Evolutionary conservation across 2,329 filamentous ascomycete species (phyloP).

Genomic region (Cordyceps farinosa): DNA sequence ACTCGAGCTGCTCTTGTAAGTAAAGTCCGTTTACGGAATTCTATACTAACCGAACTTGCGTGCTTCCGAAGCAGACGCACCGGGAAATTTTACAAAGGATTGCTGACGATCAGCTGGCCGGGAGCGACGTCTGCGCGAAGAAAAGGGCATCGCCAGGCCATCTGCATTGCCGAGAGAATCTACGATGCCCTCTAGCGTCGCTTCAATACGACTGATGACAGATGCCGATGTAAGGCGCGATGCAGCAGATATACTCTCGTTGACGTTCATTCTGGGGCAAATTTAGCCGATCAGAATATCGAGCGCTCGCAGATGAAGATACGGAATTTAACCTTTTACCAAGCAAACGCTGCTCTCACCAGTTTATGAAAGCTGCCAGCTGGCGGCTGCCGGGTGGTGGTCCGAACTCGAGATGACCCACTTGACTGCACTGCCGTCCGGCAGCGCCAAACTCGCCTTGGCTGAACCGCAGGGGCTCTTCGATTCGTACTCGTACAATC

Average conservation of each 20-base stretch:
- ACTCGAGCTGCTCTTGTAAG: slow-evolving; percentile 44
- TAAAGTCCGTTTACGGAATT: not conserved
- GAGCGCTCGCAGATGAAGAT: not conserved
- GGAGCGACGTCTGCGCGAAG: slow-evolving; percentile 21
- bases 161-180: slow-evolving; percentile 26
- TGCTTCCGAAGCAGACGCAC: slow-evolving; percentile 43
- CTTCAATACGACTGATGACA: slow-evolving; percentile 36
- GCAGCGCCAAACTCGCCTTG: not conserved
- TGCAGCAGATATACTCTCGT: not conserved
- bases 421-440: not conserved
- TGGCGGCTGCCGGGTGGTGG: slow-evolving; percentile 1
- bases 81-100: slow-evolving; percentile 42
- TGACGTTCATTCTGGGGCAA: not conserved
- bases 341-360: not conserved
- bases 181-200: slow-evolving; percentile 30
- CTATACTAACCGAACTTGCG: slow-evolving; percentile 47
- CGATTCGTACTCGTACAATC: slow-evolving; percentile 11
- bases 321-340: not conserved
- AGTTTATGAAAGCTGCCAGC: not conserved
- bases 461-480: not conserved
- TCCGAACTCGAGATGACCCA: slow-evolving; percentile 18
- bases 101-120: slow-evolving; percentile 14
- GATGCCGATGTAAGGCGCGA: slow-evolving; percentile 19
- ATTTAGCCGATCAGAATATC: not conserved
- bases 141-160: slow-evolving; percentile 29